phyloP scores from a whole-genome alignment of 495 filamentous ascomycete species.

The Aspergillus coremiiformis region DNA sequence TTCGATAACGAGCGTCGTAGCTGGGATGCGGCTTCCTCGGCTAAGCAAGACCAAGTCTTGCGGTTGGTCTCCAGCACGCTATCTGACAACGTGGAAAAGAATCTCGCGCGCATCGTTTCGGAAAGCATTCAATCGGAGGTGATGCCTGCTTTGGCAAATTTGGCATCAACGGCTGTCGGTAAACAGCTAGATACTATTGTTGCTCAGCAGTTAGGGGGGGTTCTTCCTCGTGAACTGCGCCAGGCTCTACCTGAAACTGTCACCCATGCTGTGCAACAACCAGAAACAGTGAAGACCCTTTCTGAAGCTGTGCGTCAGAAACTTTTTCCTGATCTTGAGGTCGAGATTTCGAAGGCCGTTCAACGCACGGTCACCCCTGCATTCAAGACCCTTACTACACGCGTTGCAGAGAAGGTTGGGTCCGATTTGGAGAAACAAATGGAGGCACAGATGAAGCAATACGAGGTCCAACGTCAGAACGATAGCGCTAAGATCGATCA shows the following conservation, averaged over 20 bases:
- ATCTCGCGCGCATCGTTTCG: conserved; percentile 61
- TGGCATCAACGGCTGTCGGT: conserved; percentile 47
- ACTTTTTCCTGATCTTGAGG: conserved; percentile 59
- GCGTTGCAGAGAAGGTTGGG: conserved; percentile 52
- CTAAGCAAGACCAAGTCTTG: conserved; percentile 73
- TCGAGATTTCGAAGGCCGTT: conserved; percentile 54
- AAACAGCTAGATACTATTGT: conserved; percentile 52
- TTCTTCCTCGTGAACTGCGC: conserved; percentile 48
- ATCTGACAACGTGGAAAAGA: conserved; percentile 81
- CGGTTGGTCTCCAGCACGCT: conserved; percentile 81
- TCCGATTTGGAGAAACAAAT: conserved; percentile 59
- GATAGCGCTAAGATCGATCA: conserved; percentile 79
- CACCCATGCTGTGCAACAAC: conserved; percentile 56
- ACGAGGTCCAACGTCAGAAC: conserved; percentile 60
- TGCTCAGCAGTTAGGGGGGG: conserved; percentile 40
- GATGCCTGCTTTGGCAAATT: conserved; percentile 48
- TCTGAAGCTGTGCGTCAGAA: conserved; percentile 62
- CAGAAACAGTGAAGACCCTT: conserved; percentile 59
- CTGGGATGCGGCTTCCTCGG: conserved; percentile 55
- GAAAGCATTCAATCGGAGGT: conserved; percentile 59
- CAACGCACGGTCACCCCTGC: conserved; percentile 55
- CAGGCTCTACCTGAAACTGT: conserved; percentile 49
- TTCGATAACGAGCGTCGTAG: conserved; percentile 59
- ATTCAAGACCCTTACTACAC: conserved; percentile 52
- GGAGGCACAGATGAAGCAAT: conserved; percentile 52